Conservation (phyloP, 331 rosid species). For the Dryas integrifolia region DNA sequence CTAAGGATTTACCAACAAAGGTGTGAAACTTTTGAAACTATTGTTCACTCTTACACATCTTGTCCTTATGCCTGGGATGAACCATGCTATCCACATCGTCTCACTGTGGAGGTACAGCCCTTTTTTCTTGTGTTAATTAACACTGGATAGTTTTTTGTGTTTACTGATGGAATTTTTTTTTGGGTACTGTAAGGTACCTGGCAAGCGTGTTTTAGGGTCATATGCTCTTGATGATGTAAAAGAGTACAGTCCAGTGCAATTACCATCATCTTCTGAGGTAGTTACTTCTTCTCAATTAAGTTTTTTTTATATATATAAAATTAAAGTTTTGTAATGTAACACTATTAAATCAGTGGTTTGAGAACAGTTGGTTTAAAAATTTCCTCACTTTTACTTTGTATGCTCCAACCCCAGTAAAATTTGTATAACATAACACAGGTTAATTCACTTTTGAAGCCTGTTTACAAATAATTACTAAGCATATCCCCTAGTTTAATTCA, state of each 20-base stretch:
- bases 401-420: neutral
- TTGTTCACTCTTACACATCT: constrained; percentile 69
- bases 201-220: constrained; percentile 81
- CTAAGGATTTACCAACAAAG: constrained; percentile 85
- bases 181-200: constrained; percentile 64
- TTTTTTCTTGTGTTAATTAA: neutral
- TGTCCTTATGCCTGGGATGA: constrained; percentile 93
- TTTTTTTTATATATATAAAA: too few relatives aligned
- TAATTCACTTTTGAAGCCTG: neutral
- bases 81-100: constrained; percentile 90
- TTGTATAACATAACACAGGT: neutral
- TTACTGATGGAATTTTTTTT: constrained; percentile 20
- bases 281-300: neutral
- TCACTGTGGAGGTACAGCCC: constrained; percentile 67
- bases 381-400: neutral
- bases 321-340: constrained; percentile 3
- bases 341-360: neutral
- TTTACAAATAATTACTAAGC: neutral
- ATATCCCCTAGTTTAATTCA: too few relatives aligned
- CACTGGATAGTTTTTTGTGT: neutral
- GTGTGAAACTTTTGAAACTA: constrained; percentile 83
- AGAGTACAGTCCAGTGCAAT: constrained; percentile 60
- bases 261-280: constrained; percentile 85
- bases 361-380: neutral
- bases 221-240: constrained; percentile 84